Evolutionary conservation across 169 alveolate species (phyloP), one percentile per base, ranked within the genome.

Genomic region (Cyclospora cayetanensis): DNA sequence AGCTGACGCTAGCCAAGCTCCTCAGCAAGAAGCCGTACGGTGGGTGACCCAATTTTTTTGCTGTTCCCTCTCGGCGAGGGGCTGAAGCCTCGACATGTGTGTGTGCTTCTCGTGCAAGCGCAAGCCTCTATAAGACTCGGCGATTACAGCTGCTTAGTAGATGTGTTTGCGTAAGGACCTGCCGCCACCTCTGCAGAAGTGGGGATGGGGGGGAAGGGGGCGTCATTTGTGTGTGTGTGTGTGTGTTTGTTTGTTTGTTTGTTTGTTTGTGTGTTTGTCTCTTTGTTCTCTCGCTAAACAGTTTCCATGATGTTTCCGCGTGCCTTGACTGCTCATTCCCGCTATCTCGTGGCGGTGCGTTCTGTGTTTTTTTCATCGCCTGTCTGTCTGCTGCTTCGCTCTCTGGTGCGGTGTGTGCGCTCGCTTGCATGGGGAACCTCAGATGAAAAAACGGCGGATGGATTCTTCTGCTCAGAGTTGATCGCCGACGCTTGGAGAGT

Each of bases 401-500:
- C 27, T 60, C 22, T 20, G 9, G 35, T n/a, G n/a, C n/a, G n/a
- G n/a, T n/a, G n/a, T n/a, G n/a, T n/a, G n/a, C n/a, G n/a, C n/a
- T n/a, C n/a, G n/a, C n/a, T n/a, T n/a, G n/a, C n/a, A n/a, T n/a
- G n/a, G n/a, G n/a, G n/a, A n/a, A n/a, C n/a, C n/a, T n/a, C 31
- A 20, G n/a, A 25, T 60, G n/a, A 12, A 60, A 25, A 9, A 60
- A 25, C 9, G 4, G 88, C 39, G 22, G 41, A 50, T 4, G 88
- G 88, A 1, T 79, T 20, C 53, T 79, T 79, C 27, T 79, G 88
- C 70, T 79, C 88, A n/a, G 88, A 79, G 70, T 70, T 79, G 52
- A 60, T 79, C 31, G 88, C 88, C 35, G 42, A 46, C 52, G 88
- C 88, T n/a, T 60, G 39, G 66, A 42, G 43, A 70, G 88, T 79